Evolutionary conservation across 257 asterid genomes (phyloP).

Genomic region (Salvia splendens): DNA sequence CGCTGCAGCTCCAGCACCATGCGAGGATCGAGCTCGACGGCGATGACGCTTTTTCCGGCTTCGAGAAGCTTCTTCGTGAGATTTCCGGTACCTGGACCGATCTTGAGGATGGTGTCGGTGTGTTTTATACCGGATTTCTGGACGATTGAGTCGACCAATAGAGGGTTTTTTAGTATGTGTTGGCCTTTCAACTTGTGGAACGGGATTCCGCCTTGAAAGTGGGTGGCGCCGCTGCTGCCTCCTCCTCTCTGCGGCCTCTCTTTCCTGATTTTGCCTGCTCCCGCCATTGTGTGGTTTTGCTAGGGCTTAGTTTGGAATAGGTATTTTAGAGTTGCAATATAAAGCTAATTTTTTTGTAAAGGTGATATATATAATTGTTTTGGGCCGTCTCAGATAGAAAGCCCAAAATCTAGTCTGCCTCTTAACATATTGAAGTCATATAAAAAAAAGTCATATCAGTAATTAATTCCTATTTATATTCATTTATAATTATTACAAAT

Average conservation of each 20-base stretch:
- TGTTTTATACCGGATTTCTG: constrained; percentile 91
- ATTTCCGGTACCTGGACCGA: constrained; percentile 97
- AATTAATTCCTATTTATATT: too few species aligned
- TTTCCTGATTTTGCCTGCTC: constrained; percentile 83
- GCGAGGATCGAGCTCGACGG: constrained; percentile 92
- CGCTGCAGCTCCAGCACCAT: constrained; percentile 94
- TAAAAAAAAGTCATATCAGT: too few species aligned
- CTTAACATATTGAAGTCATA: too few species aligned
- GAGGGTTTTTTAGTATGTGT: constrained; percentile 85
- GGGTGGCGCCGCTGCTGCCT: constrained; percentile 36
- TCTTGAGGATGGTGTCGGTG: constrained; percentile 83
- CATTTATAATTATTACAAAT: too few species aligned
- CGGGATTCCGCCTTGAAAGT: constrained; percentile 82
- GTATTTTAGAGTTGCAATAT: not conserved
- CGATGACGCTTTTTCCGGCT: constrained; percentile 82
- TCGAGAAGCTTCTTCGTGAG: constrained; percentile 97
- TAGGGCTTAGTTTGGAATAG: constrained; percentile 16
- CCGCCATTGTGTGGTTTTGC: constrained; percentile 60
- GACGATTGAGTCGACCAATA: constrained; percentile 72
- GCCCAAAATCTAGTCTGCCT: too few species aligned
- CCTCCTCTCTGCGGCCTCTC: constrained; percentile 49
- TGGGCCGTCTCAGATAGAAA: too few species aligned
- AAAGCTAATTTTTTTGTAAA: too few species aligned
- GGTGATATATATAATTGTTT: too few species aligned
- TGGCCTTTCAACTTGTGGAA: constrained; percentile 98